Evolutionary conservation across 495 filamentous ascomycete genomes (phyloP).

Genomic region (Tetracladium marchalianum): DNA sequence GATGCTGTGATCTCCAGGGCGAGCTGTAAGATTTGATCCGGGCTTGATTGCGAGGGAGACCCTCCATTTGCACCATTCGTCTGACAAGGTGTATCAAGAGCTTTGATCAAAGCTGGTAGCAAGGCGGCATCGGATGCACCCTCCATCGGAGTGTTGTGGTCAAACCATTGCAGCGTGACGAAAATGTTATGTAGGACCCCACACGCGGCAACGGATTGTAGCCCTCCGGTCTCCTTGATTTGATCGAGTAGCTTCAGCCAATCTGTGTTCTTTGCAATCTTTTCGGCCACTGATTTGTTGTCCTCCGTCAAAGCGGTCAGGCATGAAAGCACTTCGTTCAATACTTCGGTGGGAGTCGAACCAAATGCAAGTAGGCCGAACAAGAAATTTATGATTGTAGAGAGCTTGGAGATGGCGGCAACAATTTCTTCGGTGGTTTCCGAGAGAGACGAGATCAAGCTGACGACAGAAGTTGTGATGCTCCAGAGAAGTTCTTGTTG

Average conservation of each 20-base stretch:
- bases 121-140: slow-evolving; percentile 37
- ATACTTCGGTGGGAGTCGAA: slow-evolving; percentile 27
- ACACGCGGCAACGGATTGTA: slow-evolving; percentile 34
- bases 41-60: slow-evolving; percentile 6
- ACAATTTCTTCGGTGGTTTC: slow-evolving; percentile 44
- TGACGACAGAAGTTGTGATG: slow-evolving; percentile 35
- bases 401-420: slow-evolving; percentile 34
- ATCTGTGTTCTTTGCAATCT: slow-evolving; percentile 27
- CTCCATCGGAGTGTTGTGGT: slow-evolving; percentile 34
- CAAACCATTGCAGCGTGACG: slow-evolving; percentile 32
- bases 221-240: slow-evolving; percentile 19
- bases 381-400: slow-evolving; percentile 37
- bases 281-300: slow-evolving; percentile 32
- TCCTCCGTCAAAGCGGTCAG: slow-evolving; percentile 47
- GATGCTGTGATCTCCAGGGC: slow-evolving; percentile 48
- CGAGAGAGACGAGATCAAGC: slow-evolving; percentile 33
- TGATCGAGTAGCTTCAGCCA: slow-evolving; percentile 8
- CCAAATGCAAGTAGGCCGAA: slow-evolving; percentile 34
- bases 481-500: slow-evolving; percentile 39
- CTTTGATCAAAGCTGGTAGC: slow-evolving; percentile 30
- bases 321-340: slow-evolving; percentile 33
- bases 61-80: slow-evolving; percentile 3
- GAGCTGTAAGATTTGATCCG: slow-evolving; percentile 31
- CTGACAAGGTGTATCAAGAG: slow-evolving; percentile 18
- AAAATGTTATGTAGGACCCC: slow-evolving; percentile 45